Percentiles rank a stretch among this genome's conserved stretches.
Conservation (phyloP, 75 land plant species). For the Selaginella moellendorffii region DNA sequence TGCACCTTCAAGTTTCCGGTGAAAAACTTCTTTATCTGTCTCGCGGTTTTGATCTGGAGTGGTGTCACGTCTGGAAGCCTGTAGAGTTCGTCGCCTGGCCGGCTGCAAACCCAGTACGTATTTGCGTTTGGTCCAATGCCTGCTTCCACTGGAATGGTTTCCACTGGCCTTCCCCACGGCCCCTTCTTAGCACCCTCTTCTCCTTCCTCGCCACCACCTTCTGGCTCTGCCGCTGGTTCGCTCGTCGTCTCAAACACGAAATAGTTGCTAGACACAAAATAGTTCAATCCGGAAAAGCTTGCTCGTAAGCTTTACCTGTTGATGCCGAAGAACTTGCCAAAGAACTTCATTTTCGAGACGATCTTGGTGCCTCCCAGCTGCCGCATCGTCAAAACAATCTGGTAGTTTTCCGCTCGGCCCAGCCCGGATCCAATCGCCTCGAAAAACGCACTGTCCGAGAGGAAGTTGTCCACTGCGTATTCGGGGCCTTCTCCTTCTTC, state of each 20-base stretch:
- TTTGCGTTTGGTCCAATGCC: slow-evolving; percentile 24
- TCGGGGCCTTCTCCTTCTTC: slow-evolving; percentile 19
- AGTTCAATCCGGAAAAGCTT: background rate
- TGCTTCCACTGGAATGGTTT: slow-evolving; percentile 18
- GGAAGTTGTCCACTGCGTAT: slow-evolving; percentile 19
- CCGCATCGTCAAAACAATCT: slow-evolving; percentile 19
- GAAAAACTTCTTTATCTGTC: slow-evolving; percentile 21
- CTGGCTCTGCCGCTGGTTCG: slow-evolving; percentile 12
- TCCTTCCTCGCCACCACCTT: slow-evolving; percentile 17
- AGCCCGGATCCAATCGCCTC: slow-evolving; percentile 27
- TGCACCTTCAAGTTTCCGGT: slow-evolving; percentile 23
- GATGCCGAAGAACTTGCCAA: slow-evolving; percentile 32
- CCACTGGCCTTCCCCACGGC: slow-evolving; percentile 26
- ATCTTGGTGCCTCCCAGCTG: slow-evolving; percentile 18
- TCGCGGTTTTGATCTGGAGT: slow-evolving; percentile 27
- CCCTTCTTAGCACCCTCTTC: slow-evolving; percentile 10
- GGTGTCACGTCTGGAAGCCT: slow-evolving; percentile 26
- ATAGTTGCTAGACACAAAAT: slow-evolving; percentile 17
- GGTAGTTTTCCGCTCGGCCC: slow-evolving; percentile 23
- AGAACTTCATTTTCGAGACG: slow-evolving; percentile 24
- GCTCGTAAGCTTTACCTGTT: slow-evolving; percentile 12
- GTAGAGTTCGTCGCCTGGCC: slow-evolving; percentile 15
- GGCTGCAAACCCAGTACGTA: slow-evolving; percentile 26
- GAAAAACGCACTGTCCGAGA: slow-evolving; percentile 24
- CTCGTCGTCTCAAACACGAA: slow-evolving; percentile 29